These are phyloP conservation scores for Neolecta irregularis DNA, from an alignment of 1,139 yeast genomes.

Conservation along the genomic window DNA sequence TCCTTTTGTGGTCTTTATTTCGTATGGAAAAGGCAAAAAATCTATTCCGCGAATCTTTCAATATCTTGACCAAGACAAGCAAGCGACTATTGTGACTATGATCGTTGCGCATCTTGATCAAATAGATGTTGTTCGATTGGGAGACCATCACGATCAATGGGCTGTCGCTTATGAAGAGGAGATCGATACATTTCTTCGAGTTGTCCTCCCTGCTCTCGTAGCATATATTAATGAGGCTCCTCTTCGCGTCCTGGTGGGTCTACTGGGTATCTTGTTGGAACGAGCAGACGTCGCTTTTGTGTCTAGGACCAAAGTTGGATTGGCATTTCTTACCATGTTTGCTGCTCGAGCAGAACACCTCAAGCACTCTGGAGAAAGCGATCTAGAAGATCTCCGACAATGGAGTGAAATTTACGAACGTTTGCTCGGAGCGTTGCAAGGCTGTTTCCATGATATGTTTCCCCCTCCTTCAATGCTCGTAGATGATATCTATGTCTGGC, in stretches of 20 bases:
- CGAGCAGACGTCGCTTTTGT: slow-evolving; percentile 54
- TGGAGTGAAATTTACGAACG: slow-evolving; percentile 79
- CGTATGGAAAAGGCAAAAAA: slow-evolving; percentile 78
- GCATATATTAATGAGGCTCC: slow-evolving; percentile 71
- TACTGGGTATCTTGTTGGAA: slow-evolving; percentile 57
- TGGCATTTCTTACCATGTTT: slow-evolving; percentile 72
- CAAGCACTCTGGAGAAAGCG: slow-evolving; percentile 47
- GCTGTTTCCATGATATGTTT: slow-evolving; percentile 63
- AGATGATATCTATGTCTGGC: slow-evolving; percentile 90
- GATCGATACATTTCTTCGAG: slow-evolving; percentile 65
- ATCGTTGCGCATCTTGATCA: slow-evolving; percentile 72
- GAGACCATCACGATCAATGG: slow-evolving; percentile 30
- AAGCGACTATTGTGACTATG: slow-evolving; percentile 61
- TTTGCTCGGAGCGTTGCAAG: slow-evolving; percentile 64
- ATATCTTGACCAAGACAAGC: slow-evolving; percentile 63
- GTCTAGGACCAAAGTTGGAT: slow-evolving; percentile 72
- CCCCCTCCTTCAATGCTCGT: slow-evolving; percentile 44
- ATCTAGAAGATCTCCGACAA: slow-evolving; percentile 38
- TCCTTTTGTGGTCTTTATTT: slow-evolving; percentile 72
- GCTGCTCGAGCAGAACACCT: slow-evolving; percentile 86
- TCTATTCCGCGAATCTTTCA: slow-evolving; percentile 78
- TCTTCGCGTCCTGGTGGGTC: slow-evolving; percentile 69
- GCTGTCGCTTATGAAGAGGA: slow-evolving; percentile 27
- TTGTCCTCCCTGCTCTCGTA: slow-evolving; percentile 74
- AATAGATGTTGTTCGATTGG: slow-evolving; percentile 57